Percentiles rank a stretch among this genome's conserved stretches.
phyloP scores from a whole-genome alignment of 2,329 filamentous ascomycete species.

The Aspergillus caelatus region DNA sequence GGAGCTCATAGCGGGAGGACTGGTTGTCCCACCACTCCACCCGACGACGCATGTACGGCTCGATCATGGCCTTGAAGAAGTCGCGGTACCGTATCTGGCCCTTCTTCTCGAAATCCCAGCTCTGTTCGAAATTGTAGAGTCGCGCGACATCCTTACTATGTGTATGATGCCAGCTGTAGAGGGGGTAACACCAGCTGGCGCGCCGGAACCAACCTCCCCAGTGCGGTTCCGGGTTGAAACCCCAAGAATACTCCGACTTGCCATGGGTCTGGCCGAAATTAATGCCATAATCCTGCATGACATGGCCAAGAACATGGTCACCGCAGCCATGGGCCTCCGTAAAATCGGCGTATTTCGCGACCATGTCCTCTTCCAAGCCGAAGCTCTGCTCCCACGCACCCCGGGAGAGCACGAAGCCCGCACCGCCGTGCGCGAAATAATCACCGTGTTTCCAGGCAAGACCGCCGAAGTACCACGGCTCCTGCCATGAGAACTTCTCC shows the following conservation, averaged over 20 bases:
- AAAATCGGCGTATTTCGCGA: constrained; percentile 49
- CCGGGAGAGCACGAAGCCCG: constrained; percentile 54
- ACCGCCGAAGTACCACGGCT: constrained; percentile 57
- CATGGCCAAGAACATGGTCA: constrained; percentile 54
- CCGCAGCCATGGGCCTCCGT: constrained; percentile 53
- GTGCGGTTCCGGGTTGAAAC: constrained; percentile 43
- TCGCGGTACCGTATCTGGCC: constrained; percentile 25
- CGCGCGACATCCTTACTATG: constrained; percentile 28
- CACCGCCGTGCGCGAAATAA: constrained; percentile 59
- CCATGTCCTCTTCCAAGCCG: constrained; percentile 48
- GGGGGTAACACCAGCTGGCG: constrained; percentile 59
- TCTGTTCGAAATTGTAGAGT: constrained; percentile 26
- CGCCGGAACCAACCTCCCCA: constrained; percentile 25
- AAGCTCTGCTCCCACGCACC: constrained; percentile 55
- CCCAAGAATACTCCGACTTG: constrained; percentile 53
- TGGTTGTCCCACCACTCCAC: constrained; percentile 31
- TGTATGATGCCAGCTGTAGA: constrained; percentile 36
- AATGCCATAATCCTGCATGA: constrained; percentile 54
- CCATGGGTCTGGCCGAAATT: constrained; percentile 50
- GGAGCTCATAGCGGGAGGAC: constrained; percentile 27
- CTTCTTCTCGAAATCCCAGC: constrained; percentile 29
- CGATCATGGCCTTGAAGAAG: constrained; percentile 27
- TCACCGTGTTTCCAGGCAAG: constrained; percentile 48
- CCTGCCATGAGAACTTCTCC: constrained; percentile 44
- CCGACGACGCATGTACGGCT: constrained; percentile 22